Conservation (phyloP, 805 yeast species). For the Jamesozyma lodderae region DNA sequence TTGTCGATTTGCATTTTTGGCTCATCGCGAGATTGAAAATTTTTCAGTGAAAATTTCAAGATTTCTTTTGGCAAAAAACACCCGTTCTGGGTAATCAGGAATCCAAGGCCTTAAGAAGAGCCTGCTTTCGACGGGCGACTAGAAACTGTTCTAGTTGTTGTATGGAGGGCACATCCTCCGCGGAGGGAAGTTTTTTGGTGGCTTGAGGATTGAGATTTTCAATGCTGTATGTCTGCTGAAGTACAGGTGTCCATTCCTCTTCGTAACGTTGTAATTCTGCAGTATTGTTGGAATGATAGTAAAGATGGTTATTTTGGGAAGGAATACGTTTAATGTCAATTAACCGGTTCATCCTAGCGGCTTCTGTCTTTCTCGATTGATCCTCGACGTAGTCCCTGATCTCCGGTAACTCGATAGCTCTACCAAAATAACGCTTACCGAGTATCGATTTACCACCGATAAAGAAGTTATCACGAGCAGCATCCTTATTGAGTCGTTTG, state of each 20-base stretch:
- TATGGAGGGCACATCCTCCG: too few species aligned
- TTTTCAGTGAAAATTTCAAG: too few species aligned
- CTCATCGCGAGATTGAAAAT: too few species aligned
- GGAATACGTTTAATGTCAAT: slow-evolving; percentile 8
- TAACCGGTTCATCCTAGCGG: slow-evolving; percentile 6
- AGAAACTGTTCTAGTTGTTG: too few species aligned
- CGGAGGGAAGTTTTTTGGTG: too few species aligned
- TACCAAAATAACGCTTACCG: slow-evolving; percentile 70
- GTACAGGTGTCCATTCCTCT: slow-evolving; percentile 12
- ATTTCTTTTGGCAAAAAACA: too few species aligned
- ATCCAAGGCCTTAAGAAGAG: too few species aligned
- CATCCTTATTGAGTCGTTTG: slow-evolving; percentile 36
- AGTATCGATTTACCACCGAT: slow-evolving; percentile 29
- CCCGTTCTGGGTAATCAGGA: too few species aligned
- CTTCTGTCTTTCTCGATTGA: slow-evolving; percentile 16
- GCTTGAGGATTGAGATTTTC: too few species aligned
- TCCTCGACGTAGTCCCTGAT: slow-evolving; percentile 41
- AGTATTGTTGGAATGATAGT: background rate
- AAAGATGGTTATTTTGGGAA: background rate
- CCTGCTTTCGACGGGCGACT: too few species aligned
- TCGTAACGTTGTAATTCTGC: slow-evolving; percentile 6
- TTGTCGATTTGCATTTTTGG: too few species aligned
- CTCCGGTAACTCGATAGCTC: slow-evolving; percentile 75
- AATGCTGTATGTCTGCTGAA: too few species aligned
- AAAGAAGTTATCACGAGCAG: slow-evolving; percentile 1